Evolutionary conservation across 345 rosid genomes (phyloP), one percentile per base, ranked within the genome.

Genomic region (Gossypium raimondii): DNA sequence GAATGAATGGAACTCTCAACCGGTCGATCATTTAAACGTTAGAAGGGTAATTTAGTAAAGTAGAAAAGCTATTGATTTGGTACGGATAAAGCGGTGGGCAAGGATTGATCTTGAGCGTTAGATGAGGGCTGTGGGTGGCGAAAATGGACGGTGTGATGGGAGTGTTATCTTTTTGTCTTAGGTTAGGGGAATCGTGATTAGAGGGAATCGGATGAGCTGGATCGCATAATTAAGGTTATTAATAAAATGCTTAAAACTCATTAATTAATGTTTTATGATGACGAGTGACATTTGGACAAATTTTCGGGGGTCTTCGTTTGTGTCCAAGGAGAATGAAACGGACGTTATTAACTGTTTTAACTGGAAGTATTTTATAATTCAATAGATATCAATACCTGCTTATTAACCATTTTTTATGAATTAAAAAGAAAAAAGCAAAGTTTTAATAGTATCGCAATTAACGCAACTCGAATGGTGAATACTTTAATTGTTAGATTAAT

Each of bases 151-250:
- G 56, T 75, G 4, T 17, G 52, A 41, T 24, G 17, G 9, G 16
- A 4, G 14, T 29, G 0, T 16, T 51, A 27, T 27, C 1, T 1
- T n/a, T 9, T 27, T 16, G 41, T n/a, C 29, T 14, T 11, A 14
- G n/a, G n/a, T 27, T 79, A 24, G 38, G 17, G 60, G 60, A 55
- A 55, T 55, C 24, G 59, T 55, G 70, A 69, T 78, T 48, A 8
- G 47, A n/a, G 58, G 58, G 77, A 62, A 58, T 78, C 72, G 71
- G 67, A 58, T 72, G 79, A 81, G 86, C 79, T 84, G 84, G 81
- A 70, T 57, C 27, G 24, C 82, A 78, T 12, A n/a, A 52, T 47
- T 56, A 64, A 11, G 3, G 59, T 34, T 43, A 11, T 66, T 43
- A 60, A 43, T 43, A 11, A 11, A 2, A 25, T 43, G 18, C 16